These are phyloP conservation scores for Discostella stelligeroides DNA, from an alignment of 108 stramenopile genomes.

Conservation along the genomic window DNA sequence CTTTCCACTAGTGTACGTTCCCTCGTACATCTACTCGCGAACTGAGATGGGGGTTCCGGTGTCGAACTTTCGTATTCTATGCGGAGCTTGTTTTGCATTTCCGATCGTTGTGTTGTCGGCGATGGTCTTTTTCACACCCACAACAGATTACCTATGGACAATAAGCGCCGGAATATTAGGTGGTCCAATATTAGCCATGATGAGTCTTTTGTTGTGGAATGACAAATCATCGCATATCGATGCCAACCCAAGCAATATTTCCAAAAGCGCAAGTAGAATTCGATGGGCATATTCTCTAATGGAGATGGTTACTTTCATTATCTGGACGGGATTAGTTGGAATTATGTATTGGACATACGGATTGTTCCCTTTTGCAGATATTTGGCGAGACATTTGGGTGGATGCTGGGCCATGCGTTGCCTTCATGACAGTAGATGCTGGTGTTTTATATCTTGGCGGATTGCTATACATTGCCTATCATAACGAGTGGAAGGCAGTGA, in stretches of 20 bases:
- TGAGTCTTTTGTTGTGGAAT: conserved; percentile 14
- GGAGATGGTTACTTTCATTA: conserved; percentile 23
- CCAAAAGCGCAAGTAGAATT: not conserved
- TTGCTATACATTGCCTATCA: conserved; percentile 35
- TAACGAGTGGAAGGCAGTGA: conserved; percentile 12
- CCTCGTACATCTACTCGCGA: conserved; percentile 35
- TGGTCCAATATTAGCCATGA: conserved; percentile 41
- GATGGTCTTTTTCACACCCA: conserved; percentile 23
- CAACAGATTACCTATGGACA: conserved; percentile 39
- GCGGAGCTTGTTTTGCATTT: not conserved
- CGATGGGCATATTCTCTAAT: conserved; percentile 9
- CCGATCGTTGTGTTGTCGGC: conserved; percentile 18
- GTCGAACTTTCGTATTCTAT: conserved; percentile 1
- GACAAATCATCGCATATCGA: conserved; percentile 6
- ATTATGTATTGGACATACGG: conserved; percentile 27
- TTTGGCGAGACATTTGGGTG: conserved; percentile 46
- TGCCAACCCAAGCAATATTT: conserved; percentile 3
- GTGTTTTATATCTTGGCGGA: conserved; percentile 22
- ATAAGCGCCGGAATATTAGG: conserved; percentile 46
- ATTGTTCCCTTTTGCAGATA: conserved; percentile 1
- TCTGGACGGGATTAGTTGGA: conserved; percentile 16
- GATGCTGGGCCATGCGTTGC: conserved; percentile 31
- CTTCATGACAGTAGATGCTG: conserved; percentile 51
- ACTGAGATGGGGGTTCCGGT: conserved; percentile 11
- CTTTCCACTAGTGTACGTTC: conserved; percentile 53